Evolutionary conservation across 2,329 filamentous ascomycete species (phyloP).

Genomic region (Aurifilum marmelostoma): DNA sequence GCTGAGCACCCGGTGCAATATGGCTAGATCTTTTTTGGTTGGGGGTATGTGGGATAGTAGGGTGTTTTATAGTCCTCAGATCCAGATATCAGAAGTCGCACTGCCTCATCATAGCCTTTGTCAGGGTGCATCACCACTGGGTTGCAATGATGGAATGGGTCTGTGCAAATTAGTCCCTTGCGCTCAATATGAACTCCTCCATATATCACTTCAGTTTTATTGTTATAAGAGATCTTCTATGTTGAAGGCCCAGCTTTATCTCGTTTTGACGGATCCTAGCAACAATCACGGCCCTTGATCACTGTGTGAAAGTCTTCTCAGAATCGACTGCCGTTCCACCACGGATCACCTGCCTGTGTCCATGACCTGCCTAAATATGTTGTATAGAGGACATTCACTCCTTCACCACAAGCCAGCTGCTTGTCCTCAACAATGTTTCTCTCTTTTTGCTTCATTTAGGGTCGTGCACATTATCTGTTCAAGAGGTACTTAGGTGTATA

Average conservation of each 20-base stretch:
- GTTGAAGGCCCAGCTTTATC: neutral
- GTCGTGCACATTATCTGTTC: too few species aligned
- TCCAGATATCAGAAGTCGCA: neutral
- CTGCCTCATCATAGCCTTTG: neutral
- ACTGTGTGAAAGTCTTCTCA: neutral
- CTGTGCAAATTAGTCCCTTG: too few species aligned
- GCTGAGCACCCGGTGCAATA: neutral
- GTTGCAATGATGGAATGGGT: neutral
- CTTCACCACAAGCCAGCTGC: neutral
- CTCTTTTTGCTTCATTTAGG: neutral
- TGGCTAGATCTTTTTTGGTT: too few species aligned
- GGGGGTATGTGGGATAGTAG: neutral
- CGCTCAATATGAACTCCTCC: neutral
- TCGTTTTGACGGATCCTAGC: neutral
- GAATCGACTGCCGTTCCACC: neutral
- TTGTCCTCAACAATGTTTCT: neutral
- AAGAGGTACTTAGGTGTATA: too few species aligned
- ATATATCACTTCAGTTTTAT: neutral
- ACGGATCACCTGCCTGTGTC: neutral
- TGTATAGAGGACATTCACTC: neutral
- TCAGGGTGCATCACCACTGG: neutral
- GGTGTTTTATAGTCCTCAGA: too few species aligned
- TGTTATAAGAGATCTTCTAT: neutral
- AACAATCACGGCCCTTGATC: too few species aligned
- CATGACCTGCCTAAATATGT: neutral